Conservation (phyloP, 345 rosid genomes). For the Jatropha curcas region DNA sequence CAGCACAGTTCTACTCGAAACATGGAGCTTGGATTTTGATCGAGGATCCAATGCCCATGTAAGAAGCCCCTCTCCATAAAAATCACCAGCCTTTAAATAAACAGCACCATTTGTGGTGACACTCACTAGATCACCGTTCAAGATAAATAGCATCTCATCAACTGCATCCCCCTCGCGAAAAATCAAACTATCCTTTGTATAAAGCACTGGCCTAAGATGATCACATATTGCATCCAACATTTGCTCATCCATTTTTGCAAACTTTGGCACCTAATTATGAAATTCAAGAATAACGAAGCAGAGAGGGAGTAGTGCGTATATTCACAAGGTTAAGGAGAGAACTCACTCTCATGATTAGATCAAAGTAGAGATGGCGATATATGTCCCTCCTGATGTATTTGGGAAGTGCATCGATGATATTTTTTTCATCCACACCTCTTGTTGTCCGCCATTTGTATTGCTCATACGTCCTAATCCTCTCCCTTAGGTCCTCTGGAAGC, state of each 20-base stretch:
- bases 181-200: constrained; percentile 24
- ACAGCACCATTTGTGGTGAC: constrained; percentile 28
- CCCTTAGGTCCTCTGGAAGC: constrained; percentile 63
- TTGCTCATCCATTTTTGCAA: constrained; percentile 50
- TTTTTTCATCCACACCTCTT: constrained; percentile 75
- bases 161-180: constrained; percentile 33
- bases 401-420: constrained; percentile 56
- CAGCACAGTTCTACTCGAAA: constrained; percentile 31
- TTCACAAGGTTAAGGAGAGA: constrained; percentile 4
- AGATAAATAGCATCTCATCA: constrained; percentile 32
- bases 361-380: constrained; percentile 74
- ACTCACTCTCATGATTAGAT: constrained; percentile 68
- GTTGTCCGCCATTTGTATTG: constrained; percentile 91
- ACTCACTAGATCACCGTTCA: constrained; percentile 22
- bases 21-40: constrained; percentile 25
- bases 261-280: constrained; percentile 57
- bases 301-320: too few relatives aligned
- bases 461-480: constrained; percentile 64
- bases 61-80: constrained; percentile 32
- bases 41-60: constrained; percentile 38
- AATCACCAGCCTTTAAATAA: constrained; percentile 27
- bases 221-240: constrained; percentile 31
- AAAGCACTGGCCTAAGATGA: constrained; percentile 28
- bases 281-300: not conserved
- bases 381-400: constrained; percentile 79